Conservation (phyloP, 2,329 filamentous ascomycete species). For the Clonostachys sp. region DNA sequence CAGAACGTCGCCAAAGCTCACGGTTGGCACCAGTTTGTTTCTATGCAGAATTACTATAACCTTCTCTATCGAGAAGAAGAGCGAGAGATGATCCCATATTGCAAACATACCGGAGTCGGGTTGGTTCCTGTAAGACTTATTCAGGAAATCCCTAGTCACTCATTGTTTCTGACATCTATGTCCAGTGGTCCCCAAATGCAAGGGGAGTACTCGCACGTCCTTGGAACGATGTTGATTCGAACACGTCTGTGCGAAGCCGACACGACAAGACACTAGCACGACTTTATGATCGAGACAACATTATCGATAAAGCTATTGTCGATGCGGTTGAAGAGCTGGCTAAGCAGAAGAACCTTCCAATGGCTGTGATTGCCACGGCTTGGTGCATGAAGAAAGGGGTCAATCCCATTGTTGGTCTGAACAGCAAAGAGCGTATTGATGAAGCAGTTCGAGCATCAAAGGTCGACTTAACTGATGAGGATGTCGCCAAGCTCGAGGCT, state of each 20-base stretch:
- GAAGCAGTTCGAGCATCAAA: slow-evolving; percentile 41
- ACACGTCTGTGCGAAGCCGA: no score
- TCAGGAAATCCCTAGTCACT: no score
- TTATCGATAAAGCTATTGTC: slow-evolving; percentile 19
- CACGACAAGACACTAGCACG: no score
- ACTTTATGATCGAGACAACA: slow-evolving; percentile 45
- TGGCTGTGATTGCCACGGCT: slow-evolving; percentile 60
- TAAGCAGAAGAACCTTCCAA: slow-evolving; percentile 48
- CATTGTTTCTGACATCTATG: no score
- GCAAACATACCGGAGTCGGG: slow-evolving; percentile 32
- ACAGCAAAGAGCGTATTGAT: slow-evolving; percentile 50
- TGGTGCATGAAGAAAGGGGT: slow-evolving; percentile 53
- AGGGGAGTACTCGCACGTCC: slow-evolving; percentile 15
- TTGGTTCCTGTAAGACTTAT: slow-evolving; percentile 23
- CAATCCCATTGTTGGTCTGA: slow-evolving; percentile 58
- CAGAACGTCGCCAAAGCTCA: slow-evolving; percentile 47
- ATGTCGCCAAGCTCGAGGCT: background rate
- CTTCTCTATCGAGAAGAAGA: slow-evolving; percentile 55
- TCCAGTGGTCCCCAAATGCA: slow-evolving; percentile 7
- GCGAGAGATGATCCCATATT: slow-evolving; percentile 33
- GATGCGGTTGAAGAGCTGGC: slow-evolving; percentile 44
- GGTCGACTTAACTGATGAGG: background rate
- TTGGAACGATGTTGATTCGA: slow-evolving; percentile 60
- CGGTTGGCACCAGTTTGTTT: slow-evolving; percentile 51
- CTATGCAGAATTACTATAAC: slow-evolving; percentile 53